Evolutionary conservation across 176 grass and related monocot genomes (phyloP).

Genomic region (Coix lacrymajobi): DNA sequence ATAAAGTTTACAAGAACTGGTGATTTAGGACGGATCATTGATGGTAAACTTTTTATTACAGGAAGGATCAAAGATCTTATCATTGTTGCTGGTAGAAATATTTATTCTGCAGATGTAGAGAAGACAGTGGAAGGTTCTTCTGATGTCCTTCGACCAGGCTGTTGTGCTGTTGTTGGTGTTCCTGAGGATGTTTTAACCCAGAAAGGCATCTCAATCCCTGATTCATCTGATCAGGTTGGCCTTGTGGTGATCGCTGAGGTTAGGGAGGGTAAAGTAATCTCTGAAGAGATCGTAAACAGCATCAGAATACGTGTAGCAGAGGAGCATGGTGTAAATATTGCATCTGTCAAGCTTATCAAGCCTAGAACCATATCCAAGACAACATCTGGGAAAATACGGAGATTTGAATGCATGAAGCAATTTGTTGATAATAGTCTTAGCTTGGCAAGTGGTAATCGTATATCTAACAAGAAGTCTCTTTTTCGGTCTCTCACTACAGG

Average conservation of each 20-base stretch:
- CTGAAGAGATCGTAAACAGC: slow-evolving; percentile 36
- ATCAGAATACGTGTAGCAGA: slow-evolving; percentile 58
- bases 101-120: slow-evolving; percentile 71
- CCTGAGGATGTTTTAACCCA: slow-evolving; percentile 51
- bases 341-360: slow-evolving; percentile 64
- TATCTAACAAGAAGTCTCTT: slow-evolving; percentile 38
- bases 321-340: slow-evolving; percentile 67
- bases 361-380: slow-evolving; percentile 77
- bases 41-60: slow-evolving; percentile 67
- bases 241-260: slow-evolving; percentile 71
- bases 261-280: slow-evolving; percentile 52
- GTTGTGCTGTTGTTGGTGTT: slow-evolving; percentile 72
- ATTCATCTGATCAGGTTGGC: slow-evolving; percentile 69
- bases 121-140: slow-evolving; percentile 75
- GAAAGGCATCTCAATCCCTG: slow-evolving; percentile 60
- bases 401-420: slow-evolving; percentile 74
- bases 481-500: slow-evolving; percentile 69
- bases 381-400: slow-evolving; percentile 67
- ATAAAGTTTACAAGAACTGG: slow-evolving; percentile 72
- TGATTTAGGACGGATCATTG: slow-evolving; percentile 62
- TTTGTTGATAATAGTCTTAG: slow-evolving; percentile 56
- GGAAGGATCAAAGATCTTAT: slow-evolving; percentile 83
- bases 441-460: slow-evolving; percentile 24
- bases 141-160: slow-evolving; percentile 47
- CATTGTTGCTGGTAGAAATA: slow-evolving; percentile 75